phyloP scores from a whole-genome alignment of 1,139 yeast species.

The Petasospora fabianii region DNA sequence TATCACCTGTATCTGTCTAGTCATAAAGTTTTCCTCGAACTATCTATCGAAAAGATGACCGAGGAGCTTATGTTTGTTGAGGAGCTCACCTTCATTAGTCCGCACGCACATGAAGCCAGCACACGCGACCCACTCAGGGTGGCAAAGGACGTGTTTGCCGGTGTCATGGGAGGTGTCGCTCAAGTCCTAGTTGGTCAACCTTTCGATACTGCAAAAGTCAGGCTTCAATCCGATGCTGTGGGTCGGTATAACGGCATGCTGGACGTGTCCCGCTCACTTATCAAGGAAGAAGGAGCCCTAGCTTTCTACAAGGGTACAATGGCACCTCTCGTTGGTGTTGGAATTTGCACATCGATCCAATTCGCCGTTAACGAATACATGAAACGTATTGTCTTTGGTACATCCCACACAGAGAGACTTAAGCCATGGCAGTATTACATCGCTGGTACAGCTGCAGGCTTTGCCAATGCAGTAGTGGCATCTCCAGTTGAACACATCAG shows the following conservation, averaged over 20 bases:
- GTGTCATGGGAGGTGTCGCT: constrained; percentile 91
- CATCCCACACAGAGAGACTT: constrained; percentile 26
- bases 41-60: constrained; percentile 9
- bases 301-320: constrained; percentile 91
- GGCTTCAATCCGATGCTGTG: constrained; percentile 81
- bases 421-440: constrained; percentile 60
- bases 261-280: constrained; percentile 67
- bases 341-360: constrained; percentile 89
- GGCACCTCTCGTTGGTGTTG: constrained; percentile 86
- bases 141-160: constrained; percentile 78
- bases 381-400: constrained; percentile 68
- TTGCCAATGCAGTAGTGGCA: constrained; percentile 83
- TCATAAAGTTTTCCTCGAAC: not conserved
- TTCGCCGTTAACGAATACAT: constrained; percentile 90
- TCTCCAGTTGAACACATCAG: constrained; percentile 92
- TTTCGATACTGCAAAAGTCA: constrained; percentile 88
- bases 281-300: constrained; percentile 68
- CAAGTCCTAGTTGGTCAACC: constrained; percentile 95
- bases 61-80: constrained; percentile 13
- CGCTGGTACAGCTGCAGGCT: constrained; percentile 86
- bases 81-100: constrained; percentile 9
- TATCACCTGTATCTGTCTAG: no score
- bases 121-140: constrained; percentile 43
- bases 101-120: constrained; percentile 1
- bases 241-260: constrained; percentile 72